Base-by-base conservation (phyloP, 352 stramenopile genomes). In the Pythium dissotocum region DNA sequence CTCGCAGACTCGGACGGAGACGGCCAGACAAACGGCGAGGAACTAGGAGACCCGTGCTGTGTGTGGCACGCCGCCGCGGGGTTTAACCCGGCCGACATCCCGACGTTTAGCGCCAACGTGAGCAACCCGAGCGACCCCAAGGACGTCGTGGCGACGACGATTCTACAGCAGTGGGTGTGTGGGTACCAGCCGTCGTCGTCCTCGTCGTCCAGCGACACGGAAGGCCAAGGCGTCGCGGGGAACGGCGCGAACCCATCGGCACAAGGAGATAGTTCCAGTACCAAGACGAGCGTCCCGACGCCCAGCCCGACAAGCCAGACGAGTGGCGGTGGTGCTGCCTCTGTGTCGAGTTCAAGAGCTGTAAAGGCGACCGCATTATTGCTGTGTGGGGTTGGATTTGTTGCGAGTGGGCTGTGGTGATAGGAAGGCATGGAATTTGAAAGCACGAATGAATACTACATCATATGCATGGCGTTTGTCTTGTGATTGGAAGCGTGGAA, bases 1-100 rank as follows among this genome's bases (percentile, higher is more conserved):
- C 54, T 71, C n/a, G 61, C 46, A 18, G 65, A 79, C 49, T 69
- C 68, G 58, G 68, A 75, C 26, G 55, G 44, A 44, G 68, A 75
- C 51, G 68, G 63, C 64, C 71, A 70, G 14, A 88, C 73, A 24
- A 91, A 91, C 67, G 83, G 83, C n/a, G 42, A 85, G 61, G 83
- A 91, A 54, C 69, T 91, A 12, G 83, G 81, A 5, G 83, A 91
- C 65, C 82, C 81, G 38, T 75, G 76, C 67, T 91, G 83, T 56
- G 61, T 65, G 40, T 77, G 65, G 65, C 38, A 64, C 14, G 24
- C 49, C 35, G 33, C 26, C 26, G 30, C 18, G n/a, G 24, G 26
- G 6, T 26, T 32, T 8, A 56, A 56, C 14, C 24, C 49, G 10
- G 49, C 49, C 18, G 58, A 58, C 6, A 42, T 52, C 12, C 48